Percentiles rank a stretch among this genome's conserved stretches.
Conservation (phyloP, 345 rosid genomes). For the Psidium friedrichsthalianum region DNA sequence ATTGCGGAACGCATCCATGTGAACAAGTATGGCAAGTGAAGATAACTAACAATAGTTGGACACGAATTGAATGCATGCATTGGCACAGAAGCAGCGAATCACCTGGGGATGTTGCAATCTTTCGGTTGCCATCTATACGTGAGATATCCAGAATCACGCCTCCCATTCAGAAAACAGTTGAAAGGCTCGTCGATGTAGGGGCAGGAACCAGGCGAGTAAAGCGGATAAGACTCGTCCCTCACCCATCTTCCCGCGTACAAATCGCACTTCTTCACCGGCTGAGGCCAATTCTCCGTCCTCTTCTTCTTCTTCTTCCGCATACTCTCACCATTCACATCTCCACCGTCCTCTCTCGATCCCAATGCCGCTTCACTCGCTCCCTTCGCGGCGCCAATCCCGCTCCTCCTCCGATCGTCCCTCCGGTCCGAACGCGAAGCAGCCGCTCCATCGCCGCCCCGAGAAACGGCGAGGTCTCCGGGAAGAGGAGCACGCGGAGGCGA, state of each 20-base stretch:
- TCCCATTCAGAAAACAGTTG: slow-evolving; percentile 29
- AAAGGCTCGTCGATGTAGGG: slow-evolving; percentile 35
- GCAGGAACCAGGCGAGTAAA: slow-evolving; percentile 28
- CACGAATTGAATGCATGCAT: neutral
- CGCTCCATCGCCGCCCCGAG: neutral
- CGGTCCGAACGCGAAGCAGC: neutral
- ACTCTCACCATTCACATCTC: neutral
- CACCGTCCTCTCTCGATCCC: neutral
- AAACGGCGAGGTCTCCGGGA: neutral
- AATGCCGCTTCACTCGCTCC: neutral
- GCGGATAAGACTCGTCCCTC: slow-evolving; percentile 21
- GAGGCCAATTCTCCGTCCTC: slow-evolving; percentile 3
- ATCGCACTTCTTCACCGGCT: slow-evolving; percentile 12
- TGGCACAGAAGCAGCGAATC: neutral
- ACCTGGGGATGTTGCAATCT: slow-evolving; percentile 32
- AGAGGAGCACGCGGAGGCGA: neutral
- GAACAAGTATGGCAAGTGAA: neutral
- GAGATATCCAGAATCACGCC: slow-evolving; percentile 21
- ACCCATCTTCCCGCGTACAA: slow-evolving; percentile 39
- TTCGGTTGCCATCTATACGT: slow-evolving; percentile 37
- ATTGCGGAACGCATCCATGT: neutral
- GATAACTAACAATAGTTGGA: neutral
- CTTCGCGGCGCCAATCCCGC: neutral
- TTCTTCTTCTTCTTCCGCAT: neutral
- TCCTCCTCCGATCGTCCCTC: neutral